Conservation (phyloP, 768 basidiomycete genomes). For the Phylloporus rhodoxanthus region DNA sequence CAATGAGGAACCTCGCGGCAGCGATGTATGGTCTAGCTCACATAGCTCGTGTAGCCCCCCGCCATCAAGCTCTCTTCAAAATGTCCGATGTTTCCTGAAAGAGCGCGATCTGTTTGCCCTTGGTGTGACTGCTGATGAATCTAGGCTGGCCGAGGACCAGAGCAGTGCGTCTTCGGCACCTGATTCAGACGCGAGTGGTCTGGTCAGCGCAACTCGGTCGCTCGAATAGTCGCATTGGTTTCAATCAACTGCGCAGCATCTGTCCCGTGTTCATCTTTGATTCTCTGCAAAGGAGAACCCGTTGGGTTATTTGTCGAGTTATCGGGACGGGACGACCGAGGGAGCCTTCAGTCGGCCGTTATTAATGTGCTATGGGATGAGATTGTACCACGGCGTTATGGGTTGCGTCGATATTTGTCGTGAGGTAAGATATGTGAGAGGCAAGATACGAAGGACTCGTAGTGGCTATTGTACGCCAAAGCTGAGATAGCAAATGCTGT, state of each 20-base stretch:
- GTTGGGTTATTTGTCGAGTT: neutral
- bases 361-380: conserved; percentile 10
- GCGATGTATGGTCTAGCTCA: conserved; percentile 31
- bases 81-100: conserved; percentile 78
- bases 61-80: conserved; percentile 83
- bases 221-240: conserved; percentile 43
- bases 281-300: neutral
- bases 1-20: conserved; percentile 7
- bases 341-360: neutral
- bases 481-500: conserved; percentile 6
- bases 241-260: conserved; percentile 54
- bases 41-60: conserved; percentile 74
- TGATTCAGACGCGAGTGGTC: conserved; percentile 43
- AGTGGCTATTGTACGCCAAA: neutral
- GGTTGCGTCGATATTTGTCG: conserved; percentile 14
- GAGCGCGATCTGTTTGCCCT: conserved; percentile 65
- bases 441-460: neutral
- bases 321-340: neutral
- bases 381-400: conserved; percentile 8
- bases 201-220: conserved; percentile 59
- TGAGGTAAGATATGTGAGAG: conserved; percentile 7
- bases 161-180: conserved; percentile 12
- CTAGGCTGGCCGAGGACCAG: conserved; percentile 35
- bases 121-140: conserved; percentile 63
- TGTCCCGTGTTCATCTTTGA: conserved; percentile 36